phyloP scores from a whole-genome alignment of 768 basidiomycete genomes.

The Russula sp. region DNA sequence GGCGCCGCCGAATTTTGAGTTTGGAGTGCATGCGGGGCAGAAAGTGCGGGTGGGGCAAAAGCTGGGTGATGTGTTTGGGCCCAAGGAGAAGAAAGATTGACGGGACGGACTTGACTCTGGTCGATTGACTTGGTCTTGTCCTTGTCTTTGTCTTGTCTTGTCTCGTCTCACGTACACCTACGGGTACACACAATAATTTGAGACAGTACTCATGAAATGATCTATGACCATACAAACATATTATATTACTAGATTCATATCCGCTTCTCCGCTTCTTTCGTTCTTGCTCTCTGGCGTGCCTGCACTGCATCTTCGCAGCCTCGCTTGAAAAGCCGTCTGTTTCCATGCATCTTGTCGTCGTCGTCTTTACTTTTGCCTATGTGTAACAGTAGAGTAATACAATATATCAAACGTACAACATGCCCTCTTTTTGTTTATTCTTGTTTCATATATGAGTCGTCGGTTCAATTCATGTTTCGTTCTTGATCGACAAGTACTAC shows the following conservation, averaged over 20 bases:
- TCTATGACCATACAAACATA: neutral
- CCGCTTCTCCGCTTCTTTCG: neutral
- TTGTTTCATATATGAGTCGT: neutral
- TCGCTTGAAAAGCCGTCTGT: neutral
- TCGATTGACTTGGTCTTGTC: neutral
- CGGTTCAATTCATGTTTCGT: no score
- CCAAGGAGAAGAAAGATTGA: constrained; percentile 36
- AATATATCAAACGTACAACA: no score
- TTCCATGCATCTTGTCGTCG: neutral
- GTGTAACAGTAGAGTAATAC: neutral
- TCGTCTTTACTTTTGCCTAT: neutral
- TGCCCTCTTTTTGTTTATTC: neutral
- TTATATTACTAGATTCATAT: neutral
- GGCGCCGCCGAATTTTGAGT: constrained; percentile 81
- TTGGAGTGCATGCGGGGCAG: constrained; percentile 70
- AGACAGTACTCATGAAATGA: neutral
- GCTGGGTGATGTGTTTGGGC: constrained; percentile 53
- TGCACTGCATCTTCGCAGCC: neutral
- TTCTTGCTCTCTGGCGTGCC: neutral
- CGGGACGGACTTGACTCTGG: neutral
- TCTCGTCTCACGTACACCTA: neutral
- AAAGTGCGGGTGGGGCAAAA: constrained; percentile 84
- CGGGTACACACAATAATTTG: neutral
- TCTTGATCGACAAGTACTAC: no score
- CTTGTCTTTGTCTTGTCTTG: neutral